A percentile compares a stretch with the other conserved stretches of the same genome.
Evolutionary conservation across 177 flowering plant genomes (phyloP).

Genomic region (Telopea speciosissima): DNA sequence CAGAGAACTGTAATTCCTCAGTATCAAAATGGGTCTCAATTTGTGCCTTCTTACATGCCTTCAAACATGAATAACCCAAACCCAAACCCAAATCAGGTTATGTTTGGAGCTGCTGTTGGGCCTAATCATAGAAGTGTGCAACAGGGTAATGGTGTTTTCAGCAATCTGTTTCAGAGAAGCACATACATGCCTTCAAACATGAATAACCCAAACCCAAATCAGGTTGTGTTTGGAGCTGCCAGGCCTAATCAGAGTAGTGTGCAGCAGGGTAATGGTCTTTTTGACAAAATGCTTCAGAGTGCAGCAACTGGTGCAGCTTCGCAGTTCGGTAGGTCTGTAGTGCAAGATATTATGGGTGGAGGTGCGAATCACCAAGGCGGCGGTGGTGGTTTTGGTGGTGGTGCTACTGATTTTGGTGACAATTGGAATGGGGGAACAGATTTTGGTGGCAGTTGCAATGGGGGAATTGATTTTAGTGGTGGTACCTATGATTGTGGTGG

Average conservation of each 20-base stretch:
- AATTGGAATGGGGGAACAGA: too few relatives aligned
- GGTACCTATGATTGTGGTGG: neutral
- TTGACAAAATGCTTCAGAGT: neutral
- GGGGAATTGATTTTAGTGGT: neutral
- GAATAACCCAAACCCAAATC: too few relatives aligned
- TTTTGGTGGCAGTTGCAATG: too few relatives aligned
- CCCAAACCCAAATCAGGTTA: neutral
- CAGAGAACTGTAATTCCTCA: too few relatives aligned
- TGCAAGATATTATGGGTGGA: neutral
- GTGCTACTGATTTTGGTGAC: neutral
- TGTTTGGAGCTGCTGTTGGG: neutral
- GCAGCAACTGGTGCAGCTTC: neutral
- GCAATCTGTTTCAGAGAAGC: neutral
- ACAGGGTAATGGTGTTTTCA: neutral
- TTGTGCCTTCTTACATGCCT: neutral
- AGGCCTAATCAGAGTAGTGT: neutral
- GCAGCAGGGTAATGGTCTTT: neutral
- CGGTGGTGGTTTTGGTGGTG: too few relatives aligned
- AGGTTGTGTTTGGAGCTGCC: too few relatives aligned
- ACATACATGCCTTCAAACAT: too few relatives aligned
- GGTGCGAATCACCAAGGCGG: neutral
- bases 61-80: neutral
- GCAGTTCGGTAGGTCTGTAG: neutral
- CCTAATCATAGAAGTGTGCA: neutral
- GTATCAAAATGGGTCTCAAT: too few relatives aligned